phyloP scores from a whole-genome alignment of 2,329 filamentous ascomycete genomes.

The Phaeosphaeriaceae sp. region DNA sequence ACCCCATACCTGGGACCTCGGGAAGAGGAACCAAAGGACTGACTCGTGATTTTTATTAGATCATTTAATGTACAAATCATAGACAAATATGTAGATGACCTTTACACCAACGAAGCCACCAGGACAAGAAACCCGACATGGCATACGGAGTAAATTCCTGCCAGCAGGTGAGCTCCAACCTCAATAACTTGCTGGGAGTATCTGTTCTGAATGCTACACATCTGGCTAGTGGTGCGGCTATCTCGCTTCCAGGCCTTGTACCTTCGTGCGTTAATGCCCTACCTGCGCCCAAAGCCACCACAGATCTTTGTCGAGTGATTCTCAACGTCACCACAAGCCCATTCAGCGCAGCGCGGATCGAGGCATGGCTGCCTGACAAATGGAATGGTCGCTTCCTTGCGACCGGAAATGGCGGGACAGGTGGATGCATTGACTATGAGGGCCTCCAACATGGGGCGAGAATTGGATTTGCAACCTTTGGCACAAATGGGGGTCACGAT shows the following conservation, averaged over 20 bases:
- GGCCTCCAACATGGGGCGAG: conserved; percentile 43
- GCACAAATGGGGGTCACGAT: conserved; percentile 50
- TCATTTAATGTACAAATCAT: no score
- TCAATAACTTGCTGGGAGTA: conserved; percentile 5
- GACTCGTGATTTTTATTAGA: background rate
- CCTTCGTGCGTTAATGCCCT: conserved; percentile 8
- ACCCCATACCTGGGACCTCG: background rate
- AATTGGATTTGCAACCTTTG: conserved; percentile 47
- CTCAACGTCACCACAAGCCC: conserved; percentile 7
- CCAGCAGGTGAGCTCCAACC: conserved; percentile 7
- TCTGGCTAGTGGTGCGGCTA: conserved; percentile 4
- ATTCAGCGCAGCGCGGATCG: conserved; percentile 40
- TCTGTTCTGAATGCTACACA: conserved; percentile 12
- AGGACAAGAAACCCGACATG: conserved; percentile 1
- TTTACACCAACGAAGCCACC: no score
- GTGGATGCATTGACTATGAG: conserved; percentile 43
- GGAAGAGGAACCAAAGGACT: background rate
- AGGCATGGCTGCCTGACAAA: conserved; percentile 47
- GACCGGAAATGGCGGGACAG: conserved; percentile 46
- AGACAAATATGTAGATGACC: background rate
- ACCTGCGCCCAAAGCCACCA: conserved; percentile 9
- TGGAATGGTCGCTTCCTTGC: conserved; percentile 47
- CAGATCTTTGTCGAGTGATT: conserved; percentile 14
- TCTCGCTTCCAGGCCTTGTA: conserved; percentile 10
- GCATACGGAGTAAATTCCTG: conserved; percentile 7